Conservation (phyloP, 257 asterid genomes). For the Gentiana dahurica region DNA sequence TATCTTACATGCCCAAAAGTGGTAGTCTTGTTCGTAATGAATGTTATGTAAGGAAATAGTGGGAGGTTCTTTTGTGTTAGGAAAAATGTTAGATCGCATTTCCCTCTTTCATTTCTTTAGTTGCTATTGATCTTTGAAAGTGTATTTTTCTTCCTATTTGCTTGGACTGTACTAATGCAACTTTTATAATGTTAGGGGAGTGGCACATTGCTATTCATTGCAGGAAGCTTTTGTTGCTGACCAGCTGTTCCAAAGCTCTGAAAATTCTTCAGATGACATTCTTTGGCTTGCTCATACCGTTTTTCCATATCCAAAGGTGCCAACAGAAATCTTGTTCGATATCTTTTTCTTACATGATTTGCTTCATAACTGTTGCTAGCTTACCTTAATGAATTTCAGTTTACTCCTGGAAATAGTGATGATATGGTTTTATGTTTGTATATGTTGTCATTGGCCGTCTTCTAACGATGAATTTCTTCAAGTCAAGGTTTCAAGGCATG, state of each 20-base stretch:
- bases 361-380: background rate
- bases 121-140: background rate
- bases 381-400: background rate
- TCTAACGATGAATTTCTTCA: background rate
- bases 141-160: background rate
- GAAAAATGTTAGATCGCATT: too few relatives aligned
- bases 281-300: constrained; percentile 82
- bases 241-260: constrained; percentile 72
- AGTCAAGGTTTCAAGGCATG: background rate
- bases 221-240: constrained; percentile 68
- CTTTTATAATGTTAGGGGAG: constrained; percentile 45
- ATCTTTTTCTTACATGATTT: background rate
- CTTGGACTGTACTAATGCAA: background rate
- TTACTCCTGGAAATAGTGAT: background rate
- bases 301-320: constrained; percentile 71
- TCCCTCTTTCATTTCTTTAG: too few relatives aligned
- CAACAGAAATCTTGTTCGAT: constrained; percentile 8
- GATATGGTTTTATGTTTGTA: background rate
- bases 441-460: background rate
- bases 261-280: constrained; percentile 75
- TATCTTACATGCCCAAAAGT: too few relatives aligned
- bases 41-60: too few relatives aligned
- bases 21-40: too few relatives aligned
- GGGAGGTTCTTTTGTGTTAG: too few relatives aligned
- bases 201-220: constrained; percentile 51